A percentile compares a stretch with the other conserved stretches of the same genome.
phyloP scores from a whole-genome alignment of 306 rosid species.

The Ammopiptanthus mongolicus region DNA sequence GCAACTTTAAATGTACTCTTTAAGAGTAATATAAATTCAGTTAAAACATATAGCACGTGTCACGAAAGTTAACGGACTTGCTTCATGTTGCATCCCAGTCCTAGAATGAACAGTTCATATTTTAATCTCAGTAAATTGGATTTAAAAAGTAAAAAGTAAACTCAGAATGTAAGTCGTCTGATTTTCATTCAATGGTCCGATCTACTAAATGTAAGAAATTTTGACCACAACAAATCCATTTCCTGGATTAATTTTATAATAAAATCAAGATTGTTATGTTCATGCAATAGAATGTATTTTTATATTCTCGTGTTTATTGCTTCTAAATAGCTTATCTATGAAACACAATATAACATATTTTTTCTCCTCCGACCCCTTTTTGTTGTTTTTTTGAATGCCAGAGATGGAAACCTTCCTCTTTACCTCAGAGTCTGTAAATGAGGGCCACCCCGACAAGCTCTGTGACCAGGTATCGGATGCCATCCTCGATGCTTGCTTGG shows the following conservation, averaged over 20 bases:
- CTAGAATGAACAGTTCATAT: too few species aligned
- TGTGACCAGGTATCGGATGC: slow-evolving; percentile 90
- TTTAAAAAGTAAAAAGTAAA: too few species aligned
- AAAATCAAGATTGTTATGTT: not conserved
- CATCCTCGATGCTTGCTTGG: slow-evolving; percentile 79
- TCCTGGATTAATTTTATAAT: not conserved
- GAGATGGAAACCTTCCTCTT: slow-evolving; percentile 76
- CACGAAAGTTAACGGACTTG: too few species aligned
- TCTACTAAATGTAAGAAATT: too few species aligned
- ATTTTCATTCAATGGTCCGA: too few species aligned
- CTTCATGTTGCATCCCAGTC: too few species aligned
- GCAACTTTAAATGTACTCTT: not conserved
- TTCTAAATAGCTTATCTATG: not conserved
- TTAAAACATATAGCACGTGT: not conserved
- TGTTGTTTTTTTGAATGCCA: slow-evolving; percentile 11
- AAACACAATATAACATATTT: slow-evolving; percentile 2
- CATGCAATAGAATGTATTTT: not conserved
- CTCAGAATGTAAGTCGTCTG: too few species aligned
- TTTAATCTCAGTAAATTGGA: too few species aligned
- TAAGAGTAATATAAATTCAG: not conserved
- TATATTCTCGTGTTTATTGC: not conserved
- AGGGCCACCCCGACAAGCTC: slow-evolving; percentile 83
- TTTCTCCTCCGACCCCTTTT: not conserved
- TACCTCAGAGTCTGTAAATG: slow-evolving; percentile 86
- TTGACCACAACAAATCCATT: too few species aligned